Evolutionary conservation across 1,284 basidiomycete species (phyloP), one percentile per base, ranked within the genome.

Genomic region (Mycena citricolor): DNA sequence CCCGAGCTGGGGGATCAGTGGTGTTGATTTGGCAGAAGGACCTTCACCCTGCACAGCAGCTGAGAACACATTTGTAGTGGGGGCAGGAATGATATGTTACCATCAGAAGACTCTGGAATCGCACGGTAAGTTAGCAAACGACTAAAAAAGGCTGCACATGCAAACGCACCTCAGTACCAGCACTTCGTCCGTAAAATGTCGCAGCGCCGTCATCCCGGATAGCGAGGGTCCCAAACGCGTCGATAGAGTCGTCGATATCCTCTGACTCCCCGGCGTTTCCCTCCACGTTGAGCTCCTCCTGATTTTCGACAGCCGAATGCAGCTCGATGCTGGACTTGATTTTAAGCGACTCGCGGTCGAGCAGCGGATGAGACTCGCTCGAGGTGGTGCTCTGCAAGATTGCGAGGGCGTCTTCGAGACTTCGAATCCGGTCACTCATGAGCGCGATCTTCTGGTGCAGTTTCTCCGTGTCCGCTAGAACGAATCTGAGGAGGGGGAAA

Each of bases 381-480:
- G 70, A 63, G 34, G 70, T 51, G 44, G 70, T 69, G 5, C 74
- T 68, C 42, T 86, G 79, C 17, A 80, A 65, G 39, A 79, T 70
- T 4, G 72, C 69, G n/a, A 88, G 70, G 0, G 83, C 83, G 49
- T 86, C 83, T 60, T 87, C 85, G n/a, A 88, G 76, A 44, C 78
- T 79, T 25, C 83, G 76, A 47, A 88, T 87, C 25, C 85, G 81
- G 58, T 86, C 77, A 52, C 79, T 81, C 84, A 88, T 86, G 33
- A 73, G 70, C 0, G 76, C 66, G 33, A 88, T 87, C 61, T 86
- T 86, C 39, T 74, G 66, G 57, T 89, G 86, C 21, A 89, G 66
- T 52, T 81, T 78, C 47, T 87, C 84, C 2, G 85, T 88, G 53
- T 85, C 83, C 2, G 84, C 83, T n/a, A 87, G 74, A 28, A 87